Percentiles rank a stretch among this genome's conserved stretches.
phyloP scores from a whole-genome alignment of 129 eudicot genomes.

The Lonicera japonica region DNA sequence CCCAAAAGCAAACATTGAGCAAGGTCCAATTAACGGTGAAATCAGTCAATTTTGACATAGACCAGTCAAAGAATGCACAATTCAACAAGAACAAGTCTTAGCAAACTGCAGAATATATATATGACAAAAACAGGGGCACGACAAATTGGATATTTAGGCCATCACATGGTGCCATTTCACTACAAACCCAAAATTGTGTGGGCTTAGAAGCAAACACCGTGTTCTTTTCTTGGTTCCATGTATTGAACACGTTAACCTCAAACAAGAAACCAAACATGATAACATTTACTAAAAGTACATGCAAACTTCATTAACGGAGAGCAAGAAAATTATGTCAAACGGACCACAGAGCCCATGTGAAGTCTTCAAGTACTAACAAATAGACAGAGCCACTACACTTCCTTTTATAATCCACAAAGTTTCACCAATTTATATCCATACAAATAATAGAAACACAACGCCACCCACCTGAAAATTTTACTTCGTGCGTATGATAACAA shows the following conservation, averaged over 20 bases:
- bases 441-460: neutral
- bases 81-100: too few species aligned
- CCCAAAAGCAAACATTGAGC: too few species aligned
- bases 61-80: too few species aligned
- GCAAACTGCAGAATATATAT: neutral
- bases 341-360: neutral
- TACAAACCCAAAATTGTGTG: neutral
- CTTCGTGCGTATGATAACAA: neutral
- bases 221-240: neutral
- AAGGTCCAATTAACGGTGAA: too few species aligned
- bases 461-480: neutral
- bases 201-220: neutral
- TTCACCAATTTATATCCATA: slow-evolving; percentile 6
- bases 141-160: neutral
- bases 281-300: too few species aligned
- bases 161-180: neutral
- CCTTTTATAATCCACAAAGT: neutral
- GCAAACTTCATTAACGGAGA: too few species aligned
- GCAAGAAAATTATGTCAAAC: too few species aligned
- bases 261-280: neutral
- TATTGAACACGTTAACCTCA: neutral
- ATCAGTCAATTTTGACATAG: too few species aligned
- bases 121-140: neutral
- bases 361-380: neutral
- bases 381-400: neutral